Conservation (phyloP, 1,139 yeast species). For the Yamadazyma jaroonii region DNA sequence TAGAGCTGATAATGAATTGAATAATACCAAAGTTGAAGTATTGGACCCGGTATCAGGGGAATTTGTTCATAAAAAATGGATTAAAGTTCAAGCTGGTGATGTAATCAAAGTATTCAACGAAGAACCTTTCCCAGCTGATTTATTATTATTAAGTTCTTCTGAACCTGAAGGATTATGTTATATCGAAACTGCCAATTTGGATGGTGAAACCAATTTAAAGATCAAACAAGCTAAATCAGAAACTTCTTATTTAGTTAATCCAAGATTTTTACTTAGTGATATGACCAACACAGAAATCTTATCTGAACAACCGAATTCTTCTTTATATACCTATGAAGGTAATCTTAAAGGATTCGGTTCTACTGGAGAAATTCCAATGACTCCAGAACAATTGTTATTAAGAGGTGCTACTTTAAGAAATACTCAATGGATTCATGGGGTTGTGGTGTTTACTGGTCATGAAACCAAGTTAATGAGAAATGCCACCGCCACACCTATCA, state of each 20-base stretch:
- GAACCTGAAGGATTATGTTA: constrained; percentile 98
- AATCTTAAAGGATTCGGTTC: constrained; percentile 58
- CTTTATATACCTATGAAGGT: constrained; percentile 94
- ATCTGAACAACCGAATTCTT: constrained; percentile 93
- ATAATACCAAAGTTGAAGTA: constrained; percentile 73
- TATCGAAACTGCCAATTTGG: constrained; percentile 95
- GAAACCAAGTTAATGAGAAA: constrained; percentile 98
- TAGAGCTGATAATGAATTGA: constrained; percentile 83
- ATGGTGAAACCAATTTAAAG: constrained; percentile 96
- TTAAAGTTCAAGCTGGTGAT: constrained; percentile 88
- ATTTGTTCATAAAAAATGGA: constrained; percentile 75
- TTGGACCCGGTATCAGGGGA: constrained; percentile 58
- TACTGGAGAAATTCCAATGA: constrained; percentile 57
- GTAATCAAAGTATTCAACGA: constrained; percentile 81
- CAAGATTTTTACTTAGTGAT: constrained; percentile 51
- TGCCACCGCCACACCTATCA: constrained; percentile 98
- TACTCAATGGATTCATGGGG: constrained; percentile 93
- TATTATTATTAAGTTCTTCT: constrained; percentile 79
- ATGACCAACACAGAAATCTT: constrained; percentile 42
- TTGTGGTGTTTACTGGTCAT: constrained; percentile 94
- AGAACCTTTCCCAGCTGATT: constrained; percentile 93
- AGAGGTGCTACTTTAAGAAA: constrained; percentile 96
- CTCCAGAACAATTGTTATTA: constrained; percentile 86
- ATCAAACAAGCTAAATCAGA: constrained; percentile 86
- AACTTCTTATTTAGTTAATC: constrained; percentile 71